A percentile compares a stretch with the other conserved stretches of the same genome.
Evolutionary conservation across 495 filamentous ascomycete genomes (phyloP).

Genomic region (Bryoglossum gracile): DNA sequence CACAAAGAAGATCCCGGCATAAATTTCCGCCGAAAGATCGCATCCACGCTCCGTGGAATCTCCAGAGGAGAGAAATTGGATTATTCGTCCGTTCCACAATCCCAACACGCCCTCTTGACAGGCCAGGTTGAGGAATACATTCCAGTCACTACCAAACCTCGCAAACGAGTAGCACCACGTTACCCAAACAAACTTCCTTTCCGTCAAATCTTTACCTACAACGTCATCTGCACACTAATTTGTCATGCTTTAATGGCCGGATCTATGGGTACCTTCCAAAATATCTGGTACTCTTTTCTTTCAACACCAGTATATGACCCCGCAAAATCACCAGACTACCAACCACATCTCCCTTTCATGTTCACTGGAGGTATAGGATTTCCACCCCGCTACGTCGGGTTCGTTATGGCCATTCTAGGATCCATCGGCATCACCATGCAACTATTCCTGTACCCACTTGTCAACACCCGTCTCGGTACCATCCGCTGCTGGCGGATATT

Average conservation of each 20-base stretch:
- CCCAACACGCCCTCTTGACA: neutral
- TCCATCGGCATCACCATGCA: constrained; percentile 71
- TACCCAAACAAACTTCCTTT: constrained; percentile 50
- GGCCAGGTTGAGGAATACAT: neutral
- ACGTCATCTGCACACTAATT: constrained; percentile 60
- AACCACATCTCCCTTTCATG: constrained; percentile 48
- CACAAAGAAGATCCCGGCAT: constrained; percentile 44
- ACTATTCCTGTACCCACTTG: constrained; percentile 64
- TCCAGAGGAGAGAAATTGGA: neutral
- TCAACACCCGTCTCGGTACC: constrained; percentile 62
- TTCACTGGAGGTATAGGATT: constrained; percentile 81
- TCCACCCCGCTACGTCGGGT: constrained; percentile 63
- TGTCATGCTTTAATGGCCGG: constrained; percentile 65
- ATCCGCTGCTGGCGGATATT: constrained; percentile 59
- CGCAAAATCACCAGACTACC: constrained; percentile 36
- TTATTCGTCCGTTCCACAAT: constrained; percentile 4
- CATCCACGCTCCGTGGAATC: constrained; percentile 4
- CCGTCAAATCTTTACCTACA: constrained; percentile 70
- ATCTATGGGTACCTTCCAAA: constrained; percentile 78
- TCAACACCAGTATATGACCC: constrained; percentile 65
- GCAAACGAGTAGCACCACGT: constrained; percentile 17
- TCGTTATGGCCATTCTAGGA: constrained; percentile 73
- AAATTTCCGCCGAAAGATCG: constrained; percentile 21
- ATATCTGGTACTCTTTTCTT: constrained; percentile 78
- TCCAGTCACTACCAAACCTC: constrained; percentile 3